Conservation (phyloP, 441 rosid genomes). For the Corymbia citriodora region DNA sequence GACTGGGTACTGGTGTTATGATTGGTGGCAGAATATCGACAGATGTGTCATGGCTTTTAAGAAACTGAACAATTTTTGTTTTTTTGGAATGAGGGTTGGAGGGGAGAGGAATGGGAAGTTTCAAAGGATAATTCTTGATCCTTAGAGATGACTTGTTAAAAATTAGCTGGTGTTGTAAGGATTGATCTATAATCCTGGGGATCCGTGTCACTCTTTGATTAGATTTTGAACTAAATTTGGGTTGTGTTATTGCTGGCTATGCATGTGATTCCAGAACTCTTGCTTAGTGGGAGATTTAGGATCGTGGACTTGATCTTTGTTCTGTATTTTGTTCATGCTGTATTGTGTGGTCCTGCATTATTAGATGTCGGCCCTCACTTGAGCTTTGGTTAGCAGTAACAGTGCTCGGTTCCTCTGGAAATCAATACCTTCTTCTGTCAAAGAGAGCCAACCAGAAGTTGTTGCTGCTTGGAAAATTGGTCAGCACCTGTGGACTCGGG, state of each 20-base stretch:
- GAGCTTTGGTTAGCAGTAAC: constrained; percentile 42
- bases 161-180: not conserved
- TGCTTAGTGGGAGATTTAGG: not conserved
- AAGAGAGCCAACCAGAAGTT: constrained; percentile 68
- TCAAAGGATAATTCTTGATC: not conserved
- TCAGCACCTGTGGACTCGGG: constrained; percentile 78
- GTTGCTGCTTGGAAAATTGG: constrained; percentile 81
- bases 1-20: not conserved
- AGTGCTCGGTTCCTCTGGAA: constrained; percentile 91
- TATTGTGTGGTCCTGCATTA: not conserved
- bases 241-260: not conserved
- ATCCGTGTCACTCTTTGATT: not conserved
- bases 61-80: not conserved
- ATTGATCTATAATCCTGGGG: not conserved
- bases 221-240: not conserved
- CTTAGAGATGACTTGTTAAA: not conserved
- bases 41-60: not conserved
- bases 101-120: not conserved
- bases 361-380: not conserved
- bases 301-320: not conserved
- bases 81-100: not conserved
- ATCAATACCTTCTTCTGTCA: constrained; percentile 53
- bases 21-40: not conserved
- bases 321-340: not conserved
- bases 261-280: not conserved